These are phyloP conservation scores for Aureobasidium pullulans DNA, from an alignment of 2,329 filamentous ascomycete genomes.

Conservation along the genomic window DNA sequence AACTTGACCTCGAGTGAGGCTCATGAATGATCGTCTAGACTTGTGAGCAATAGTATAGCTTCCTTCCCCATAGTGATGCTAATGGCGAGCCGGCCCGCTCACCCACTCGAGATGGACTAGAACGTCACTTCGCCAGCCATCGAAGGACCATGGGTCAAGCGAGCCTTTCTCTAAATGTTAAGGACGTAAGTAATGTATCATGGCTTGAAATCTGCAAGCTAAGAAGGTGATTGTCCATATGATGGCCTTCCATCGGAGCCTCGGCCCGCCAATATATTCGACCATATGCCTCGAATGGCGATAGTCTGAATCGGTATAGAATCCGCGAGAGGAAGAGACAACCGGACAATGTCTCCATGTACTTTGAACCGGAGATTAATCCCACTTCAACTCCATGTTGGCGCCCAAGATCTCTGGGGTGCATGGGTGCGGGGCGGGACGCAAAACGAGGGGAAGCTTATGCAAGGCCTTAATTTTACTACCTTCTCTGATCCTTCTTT, in stretches of 20 bases:
- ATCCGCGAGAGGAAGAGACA: not conserved
- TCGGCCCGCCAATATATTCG: not conserved
- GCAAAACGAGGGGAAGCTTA: constrained; percentile 10
- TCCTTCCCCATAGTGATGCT: not conserved
- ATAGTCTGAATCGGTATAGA: not conserved
- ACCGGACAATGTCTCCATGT: not conserved
- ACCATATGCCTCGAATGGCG: no score
- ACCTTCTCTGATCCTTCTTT: not conserved
- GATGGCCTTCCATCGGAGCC: not conserved
- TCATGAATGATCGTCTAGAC: not conserved
- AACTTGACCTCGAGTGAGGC: not conserved
- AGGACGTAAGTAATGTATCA: not conserved
- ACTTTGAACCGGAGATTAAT: not conserved
- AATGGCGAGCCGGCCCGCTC: not conserved
- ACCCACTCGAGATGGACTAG: not conserved
- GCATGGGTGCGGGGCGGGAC: not conserved
- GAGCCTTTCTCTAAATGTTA: not conserved
- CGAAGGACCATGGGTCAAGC: not conserved
- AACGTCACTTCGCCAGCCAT: not conserved
- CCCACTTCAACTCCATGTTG: not conserved
- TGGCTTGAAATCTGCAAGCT: not conserved
- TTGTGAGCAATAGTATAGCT: not conserved
- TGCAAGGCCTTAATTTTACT: constrained; percentile 4
- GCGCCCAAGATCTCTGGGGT: not conserved
- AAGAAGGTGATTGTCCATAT: not conserved